These are phyloP conservation scores for Saprolegnia parasitica DNA, from an alignment of 352 stramenopile genomes.

Conservation along the genomic window DNA sequence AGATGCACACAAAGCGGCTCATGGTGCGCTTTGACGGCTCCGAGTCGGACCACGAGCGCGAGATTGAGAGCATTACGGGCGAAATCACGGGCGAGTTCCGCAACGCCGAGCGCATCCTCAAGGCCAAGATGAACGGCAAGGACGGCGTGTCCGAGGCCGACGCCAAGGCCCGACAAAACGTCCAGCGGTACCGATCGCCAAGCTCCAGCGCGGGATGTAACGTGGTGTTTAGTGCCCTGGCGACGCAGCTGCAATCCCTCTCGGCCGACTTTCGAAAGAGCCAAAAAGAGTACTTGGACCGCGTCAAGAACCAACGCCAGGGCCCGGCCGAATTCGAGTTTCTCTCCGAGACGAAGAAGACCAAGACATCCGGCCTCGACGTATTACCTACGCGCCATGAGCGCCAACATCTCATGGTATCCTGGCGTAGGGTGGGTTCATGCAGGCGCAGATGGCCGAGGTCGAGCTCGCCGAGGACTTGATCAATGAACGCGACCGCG, in stretches of 20 bases:
- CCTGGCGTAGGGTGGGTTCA: conserved; percentile 77
- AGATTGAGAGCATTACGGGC: conserved; percentile 74
- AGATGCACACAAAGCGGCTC: conserved; percentile 77
- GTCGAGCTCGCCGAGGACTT: conserved; percentile 95
- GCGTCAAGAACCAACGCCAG: conserved; percentile 96
- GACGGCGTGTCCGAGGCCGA: conserved; percentile 70
- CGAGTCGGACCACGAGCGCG: conserved; percentile 78
- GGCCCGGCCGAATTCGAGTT: conserved; percentile 91
- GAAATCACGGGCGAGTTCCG: conserved; percentile 83
- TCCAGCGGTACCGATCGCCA: conserved; percentile 48
- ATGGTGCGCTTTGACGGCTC: conserved; percentile 86
- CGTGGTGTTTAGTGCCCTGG: conserved; percentile 58
- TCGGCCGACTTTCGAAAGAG: conserved; percentile 95
- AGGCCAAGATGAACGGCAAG: conserved; percentile 58
- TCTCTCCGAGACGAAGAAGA: conserved; percentile 53
- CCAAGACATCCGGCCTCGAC: conserved; percentile 58
- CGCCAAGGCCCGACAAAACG: conserved; percentile 80
- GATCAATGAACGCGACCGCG: conserved; percentile 93
- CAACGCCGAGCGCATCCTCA: conserved; percentile 64
- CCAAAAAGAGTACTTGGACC: conserved; percentile 97
- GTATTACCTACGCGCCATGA: conserved; percentile 28
- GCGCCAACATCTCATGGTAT: conserved; percentile 32
- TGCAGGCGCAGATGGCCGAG: conserved; percentile 91
- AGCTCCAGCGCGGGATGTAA: neutral
- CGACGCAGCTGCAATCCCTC: conserved; percentile 96